A percentile compares a stretch with the other conserved stretches of the same genome.
Conservation (phyloP, 2,329 filamentous ascomycete species). For the Claviceps africana region DNA sequence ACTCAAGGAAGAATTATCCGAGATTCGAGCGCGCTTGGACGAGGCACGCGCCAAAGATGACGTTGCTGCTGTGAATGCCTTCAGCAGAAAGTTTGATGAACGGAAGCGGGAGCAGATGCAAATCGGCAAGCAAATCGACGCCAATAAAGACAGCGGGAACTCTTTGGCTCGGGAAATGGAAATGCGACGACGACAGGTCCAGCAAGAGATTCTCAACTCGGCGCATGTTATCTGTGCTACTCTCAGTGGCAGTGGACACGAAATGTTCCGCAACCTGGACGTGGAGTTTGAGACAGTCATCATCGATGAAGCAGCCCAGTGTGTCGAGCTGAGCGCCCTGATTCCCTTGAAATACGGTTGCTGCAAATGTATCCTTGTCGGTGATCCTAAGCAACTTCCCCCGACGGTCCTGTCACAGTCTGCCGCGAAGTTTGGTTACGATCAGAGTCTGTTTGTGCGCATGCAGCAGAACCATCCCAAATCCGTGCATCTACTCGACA, state of each 20-base stretch:
- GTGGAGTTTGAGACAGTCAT: slow-evolving; percentile 98
- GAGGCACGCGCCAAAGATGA: slow-evolving; percentile 45
- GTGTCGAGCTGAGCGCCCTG: slow-evolving; percentile 88
- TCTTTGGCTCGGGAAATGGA: slow-evolving; percentile 72
- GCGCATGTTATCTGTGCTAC: slow-evolving; percentile 92
- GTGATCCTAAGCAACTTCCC: slow-evolving; percentile 92
- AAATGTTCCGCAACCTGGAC: slow-evolving; percentile 88
- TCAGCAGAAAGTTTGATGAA: slow-evolving; percentile 66
- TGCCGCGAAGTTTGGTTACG: slow-evolving; percentile 83
- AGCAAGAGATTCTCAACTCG: slow-evolving; percentile 80
- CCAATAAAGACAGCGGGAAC: slow-evolving; percentile 73
- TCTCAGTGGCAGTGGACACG: slow-evolving; percentile 87
- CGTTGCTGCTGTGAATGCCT: slow-evolving; percentile 30
- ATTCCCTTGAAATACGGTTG: slow-evolving; percentile 97
- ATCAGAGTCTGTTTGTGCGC: slow-evolving; percentile 93
- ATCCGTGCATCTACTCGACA: slow-evolving; percentile 88
- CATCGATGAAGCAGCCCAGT: slow-evolving; percentile 96
- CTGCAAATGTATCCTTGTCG: slow-evolving; percentile 90
- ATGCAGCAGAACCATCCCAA: slow-evolving; percentile 89
- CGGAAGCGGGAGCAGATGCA: slow-evolving; percentile 59
- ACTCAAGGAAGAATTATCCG: slow-evolving; percentile 61
- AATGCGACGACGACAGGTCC: slow-evolving; percentile 66
- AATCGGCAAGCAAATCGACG: slow-evolving; percentile 74
- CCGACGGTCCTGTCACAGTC: slow-evolving; percentile 92
- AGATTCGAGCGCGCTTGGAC: slow-evolving; percentile 59